Evolutionary conservation across 1,284 basidiomycete genomes (phyloP), one percentile per base, ranked within the genome.

Genomic region (Fomes fomentarius): DNA sequence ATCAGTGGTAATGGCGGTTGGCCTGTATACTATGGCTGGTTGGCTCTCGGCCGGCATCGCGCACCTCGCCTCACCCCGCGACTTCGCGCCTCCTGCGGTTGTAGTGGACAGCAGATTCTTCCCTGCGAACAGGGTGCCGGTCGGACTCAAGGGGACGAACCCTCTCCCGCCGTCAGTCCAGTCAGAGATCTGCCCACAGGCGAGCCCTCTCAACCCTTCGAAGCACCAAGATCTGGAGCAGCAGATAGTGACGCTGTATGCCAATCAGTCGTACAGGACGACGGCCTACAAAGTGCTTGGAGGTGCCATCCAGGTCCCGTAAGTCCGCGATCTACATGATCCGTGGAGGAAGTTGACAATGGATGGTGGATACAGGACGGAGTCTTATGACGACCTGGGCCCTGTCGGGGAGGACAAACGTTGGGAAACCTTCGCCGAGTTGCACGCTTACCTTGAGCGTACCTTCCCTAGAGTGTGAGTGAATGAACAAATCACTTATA

Each of bases 381-480:
- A 69, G 49, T 66, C 65, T 17, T 68, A 65, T 25, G 68, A 71
- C 30, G 62, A 63, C 34, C 47, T 69, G 30, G 53, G 46, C 5
- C 65, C 66, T 4, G 62, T 68, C 3, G 79, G 76, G 15, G 62
- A 69, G 14, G 78, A 80, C 55, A 60, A 67, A 1, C 73, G 75
- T n/a, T 81, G 76, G 76, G 69, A 75, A 19, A 65, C 67, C 1
- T 75, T 79, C 49, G 60, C 53, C 14, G 54, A 63, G 12, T 66
- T 79, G 41, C 76, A 79, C 39, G 66, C 68, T 4, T 78, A 75
- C 59, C 64, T 81, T 17, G 62, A 69, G 38, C 51, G 58, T 39
- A 62, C 68, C 8, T 80, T 77, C 60, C 76, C 76, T 1, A 66
- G 61, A 14, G 67, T 75, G 77, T 80, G 40, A 35, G 72, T 63